Conservation (phyloP, 805 yeast species). For the Sugiyamaella chiloensis region DNA sequence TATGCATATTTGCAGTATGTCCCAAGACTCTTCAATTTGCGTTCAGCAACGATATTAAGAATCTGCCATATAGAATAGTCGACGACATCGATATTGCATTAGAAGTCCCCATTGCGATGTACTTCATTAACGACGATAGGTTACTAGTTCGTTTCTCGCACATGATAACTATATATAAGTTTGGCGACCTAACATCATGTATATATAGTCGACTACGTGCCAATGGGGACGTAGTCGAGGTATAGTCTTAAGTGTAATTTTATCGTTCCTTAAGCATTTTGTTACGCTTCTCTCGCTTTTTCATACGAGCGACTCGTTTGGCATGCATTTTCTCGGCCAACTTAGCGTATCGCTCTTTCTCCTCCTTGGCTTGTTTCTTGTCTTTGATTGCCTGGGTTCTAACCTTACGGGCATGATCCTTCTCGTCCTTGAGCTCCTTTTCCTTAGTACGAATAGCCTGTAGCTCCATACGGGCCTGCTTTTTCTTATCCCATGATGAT, state of each 20-base stretch:
- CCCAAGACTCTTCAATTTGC: not conserved
- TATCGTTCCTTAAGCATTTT: constrained; percentile 87
- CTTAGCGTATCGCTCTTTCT: constrained; percentile 80
- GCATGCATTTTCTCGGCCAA: constrained; percentile 86
- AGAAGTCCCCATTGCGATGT: not conserved
- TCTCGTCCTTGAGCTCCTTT: constrained; percentile 73
- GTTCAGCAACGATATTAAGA: not conserved
- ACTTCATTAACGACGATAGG: constrained; percentile 7
- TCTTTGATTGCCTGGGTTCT: constrained; percentile 48
- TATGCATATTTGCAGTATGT: not conserved
- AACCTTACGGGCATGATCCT: constrained; percentile 54
- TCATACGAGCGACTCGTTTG: constrained; percentile 85
- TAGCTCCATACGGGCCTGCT: constrained; percentile 62
- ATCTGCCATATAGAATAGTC: not conserved
- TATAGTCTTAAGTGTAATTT: not conserved
- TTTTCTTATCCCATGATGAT: constrained; percentile 61
- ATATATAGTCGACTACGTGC: constrained; percentile 2
- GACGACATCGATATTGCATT: not conserved
- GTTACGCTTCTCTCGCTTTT: constrained; percentile 91
- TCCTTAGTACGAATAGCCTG: constrained; percentile 65
- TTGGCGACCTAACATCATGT: not conserved
- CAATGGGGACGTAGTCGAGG: constrained; percentile 1
- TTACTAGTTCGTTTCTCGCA: constrained; percentile 2
- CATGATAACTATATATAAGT: constrained; percentile 5
- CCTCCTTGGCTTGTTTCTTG: constrained; percentile 77